phyloP scores from a whole-genome alignment of 2,329 filamentous ascomycete genomes.

The Nemania sp. region DNA sequence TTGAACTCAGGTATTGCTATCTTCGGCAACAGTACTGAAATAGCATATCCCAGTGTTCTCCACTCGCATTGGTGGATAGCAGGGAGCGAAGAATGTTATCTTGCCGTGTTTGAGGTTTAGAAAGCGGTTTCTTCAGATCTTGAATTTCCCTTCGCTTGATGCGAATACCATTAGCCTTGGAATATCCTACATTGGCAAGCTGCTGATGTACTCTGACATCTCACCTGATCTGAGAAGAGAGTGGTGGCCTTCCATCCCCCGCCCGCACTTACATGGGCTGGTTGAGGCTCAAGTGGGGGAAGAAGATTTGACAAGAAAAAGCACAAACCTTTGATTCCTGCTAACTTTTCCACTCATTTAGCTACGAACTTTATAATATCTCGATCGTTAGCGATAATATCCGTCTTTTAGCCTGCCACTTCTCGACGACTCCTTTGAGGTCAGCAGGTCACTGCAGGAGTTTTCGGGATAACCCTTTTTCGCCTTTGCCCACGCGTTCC shows the following conservation, averaged over 20 bases:
- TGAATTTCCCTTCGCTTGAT: background rate
- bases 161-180: too few relatives aligned
- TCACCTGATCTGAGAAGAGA: background rate
- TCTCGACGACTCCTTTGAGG: conserved; percentile 67
- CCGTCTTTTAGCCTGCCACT: conserved; percentile 35
- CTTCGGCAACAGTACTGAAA: too few relatives aligned
- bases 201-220: background rate
- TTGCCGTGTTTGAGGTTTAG: background rate
- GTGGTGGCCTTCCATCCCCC: background rate
- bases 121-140: background rate
- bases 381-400: conserved; percentile 35
- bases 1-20: background rate
- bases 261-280: conserved; percentile 9
- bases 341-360: conserved; percentile 17
- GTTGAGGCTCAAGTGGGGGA: conserved; percentile 7
- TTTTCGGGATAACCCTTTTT: conserved; percentile 42
- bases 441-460: conserved; percentile 85
- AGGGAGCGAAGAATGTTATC: background rate
- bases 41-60: background rate
- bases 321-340: background rate
- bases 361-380: conserved; percentile 37
- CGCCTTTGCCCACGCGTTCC: too few relatives aligned
- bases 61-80: background rate
- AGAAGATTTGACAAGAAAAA: background rate
- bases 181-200: too few relatives aligned